phyloP scores from a whole-genome alignment of 495 filamentous ascomycete genomes.

The Copromyces sp. region DNA sequence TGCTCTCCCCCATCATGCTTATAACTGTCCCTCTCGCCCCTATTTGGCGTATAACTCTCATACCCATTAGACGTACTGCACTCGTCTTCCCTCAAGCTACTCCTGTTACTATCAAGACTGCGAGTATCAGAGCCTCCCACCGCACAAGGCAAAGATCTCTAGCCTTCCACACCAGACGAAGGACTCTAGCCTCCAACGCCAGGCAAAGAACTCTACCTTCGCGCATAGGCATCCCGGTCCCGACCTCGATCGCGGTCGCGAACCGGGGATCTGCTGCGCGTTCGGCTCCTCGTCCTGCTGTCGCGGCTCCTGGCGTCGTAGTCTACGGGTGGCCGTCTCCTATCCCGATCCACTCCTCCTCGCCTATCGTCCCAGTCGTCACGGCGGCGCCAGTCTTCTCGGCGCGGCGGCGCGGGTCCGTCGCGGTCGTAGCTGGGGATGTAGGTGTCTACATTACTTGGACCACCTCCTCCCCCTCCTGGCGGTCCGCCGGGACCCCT shows the following conservation, averaged over 20 bases:
- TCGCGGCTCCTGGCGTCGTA: conserved; percentile 38
- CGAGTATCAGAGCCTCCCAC: not conserved
- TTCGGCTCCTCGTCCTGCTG: conserved; percentile 36
- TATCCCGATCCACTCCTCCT: conserved; percentile 25
- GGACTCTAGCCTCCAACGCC: not conserved
- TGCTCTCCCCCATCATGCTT: not conserved
- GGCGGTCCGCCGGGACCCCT: conserved; percentile 21
- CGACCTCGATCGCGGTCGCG: conserved; percentile 33
- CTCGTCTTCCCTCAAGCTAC: not conserved
- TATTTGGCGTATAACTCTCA: no score
- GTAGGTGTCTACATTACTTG: conserved; percentile 46
- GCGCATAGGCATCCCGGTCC: conserved; percentile 30
- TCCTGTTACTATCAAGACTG: not conserved
- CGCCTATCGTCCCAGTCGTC: conserved; percentile 36
- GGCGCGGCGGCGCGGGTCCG: conserved; percentile 22
- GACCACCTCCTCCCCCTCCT: conserved; percentile 21
- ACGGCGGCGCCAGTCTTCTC: conserved; percentile 38
- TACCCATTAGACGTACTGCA: not conserved
- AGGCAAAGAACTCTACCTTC: conserved; percentile 23
- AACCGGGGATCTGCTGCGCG: conserved; percentile 34
- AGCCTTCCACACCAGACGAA: conserved; percentile 15
- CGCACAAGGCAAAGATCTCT: conserved; percentile 7
- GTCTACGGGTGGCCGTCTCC: conserved; percentile 18
- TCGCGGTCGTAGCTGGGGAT: conserved; percentile 45
- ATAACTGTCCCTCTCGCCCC: not conserved